These are phyloP conservation scores for Akanthomyces lecanii DNA, from an alignment of 2,329 filamentous ascomycete species.

Conservation along the genomic window DNA sequence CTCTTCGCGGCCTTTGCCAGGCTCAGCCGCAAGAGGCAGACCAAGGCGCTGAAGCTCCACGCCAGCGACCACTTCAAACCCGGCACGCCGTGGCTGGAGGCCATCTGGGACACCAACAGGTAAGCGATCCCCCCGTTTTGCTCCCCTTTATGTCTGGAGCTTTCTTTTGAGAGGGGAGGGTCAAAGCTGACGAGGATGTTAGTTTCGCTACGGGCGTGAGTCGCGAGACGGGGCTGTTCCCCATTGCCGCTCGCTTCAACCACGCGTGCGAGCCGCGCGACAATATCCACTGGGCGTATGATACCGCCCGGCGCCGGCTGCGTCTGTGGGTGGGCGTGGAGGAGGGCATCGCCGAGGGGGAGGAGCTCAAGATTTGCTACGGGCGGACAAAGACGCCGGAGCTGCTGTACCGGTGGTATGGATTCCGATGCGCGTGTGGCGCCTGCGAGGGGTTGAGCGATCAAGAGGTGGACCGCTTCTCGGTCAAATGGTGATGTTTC, in stretches of 20 bases:
- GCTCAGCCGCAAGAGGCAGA: conserved; percentile 29
- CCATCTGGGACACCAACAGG: conserved; percentile 45
- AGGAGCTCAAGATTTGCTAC: conserved; percentile 52
- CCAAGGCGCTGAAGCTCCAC: conserved; percentile 36
- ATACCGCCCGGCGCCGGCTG: conserved; percentile 32
- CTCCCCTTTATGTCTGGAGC: background rate
- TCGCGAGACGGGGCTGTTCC: conserved; percentile 40
- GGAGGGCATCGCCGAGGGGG: conserved; percentile 33
- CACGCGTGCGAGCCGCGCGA: conserved; percentile 46
- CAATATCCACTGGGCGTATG: conserved; percentile 43
- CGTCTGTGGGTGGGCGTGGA: conserved; percentile 34
- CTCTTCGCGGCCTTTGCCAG: conserved; percentile 32
- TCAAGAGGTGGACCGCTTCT: conserved; percentile 1
- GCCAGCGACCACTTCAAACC: conserved; percentile 28
- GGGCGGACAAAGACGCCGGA: conserved; percentile 31
- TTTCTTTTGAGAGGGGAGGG: background rate
- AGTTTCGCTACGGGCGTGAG: conserved; percentile 26
- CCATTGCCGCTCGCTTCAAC: conserved; percentile 53
- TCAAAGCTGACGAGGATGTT: background rate
- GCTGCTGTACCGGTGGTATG: conserved; percentile 42
- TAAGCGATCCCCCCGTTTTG: conserved; percentile 21
- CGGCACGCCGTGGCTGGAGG: conserved; percentile 29
- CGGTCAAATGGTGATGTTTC: conserved; percentile 2
- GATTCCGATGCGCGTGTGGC: conserved; percentile 51
- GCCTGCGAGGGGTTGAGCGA: conserved; percentile 32